Evolutionary conservation across 2,329 filamentous ascomycete genomes (phyloP), one percentile per base, ranked within the genome.

Genomic region (Byssothecium circinans): DNA sequence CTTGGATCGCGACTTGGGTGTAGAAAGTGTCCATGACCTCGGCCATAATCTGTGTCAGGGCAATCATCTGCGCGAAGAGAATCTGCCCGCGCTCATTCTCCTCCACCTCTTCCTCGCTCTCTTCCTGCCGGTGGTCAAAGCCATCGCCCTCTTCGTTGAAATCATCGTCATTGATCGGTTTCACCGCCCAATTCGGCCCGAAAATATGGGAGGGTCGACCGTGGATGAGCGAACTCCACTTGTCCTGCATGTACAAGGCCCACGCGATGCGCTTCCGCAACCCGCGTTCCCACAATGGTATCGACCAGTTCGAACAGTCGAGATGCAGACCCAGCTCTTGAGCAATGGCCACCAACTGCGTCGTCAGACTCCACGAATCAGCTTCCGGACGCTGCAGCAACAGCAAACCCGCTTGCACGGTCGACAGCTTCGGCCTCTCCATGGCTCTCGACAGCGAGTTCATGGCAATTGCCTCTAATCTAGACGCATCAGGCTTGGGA

Each of bases 171-270:
- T 75, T 78, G n/a, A 89, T 79, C 6, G 77, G 67, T 48, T 79
- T 78, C 5, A 95, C 89, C 1, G 86, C 89, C 90, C 90, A 95
- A 68, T 95, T 84, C 17, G 78, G 75, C 15, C 77, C 71, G 53
- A 82, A 81, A 46, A 86, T 84, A 57, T 95, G 90, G 4, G 89
- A 94, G 1, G 90, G 91, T 10, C 90, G 85, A 8, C 90, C 90
- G 62, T 95, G 88, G 19, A 94, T 85, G 17, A 95, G 77, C 2
- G 90, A 86, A 14, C 88, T 89, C 91, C 91, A 95, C 69, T 89
- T 95, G 71, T 96, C 91, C 72, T 96, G 90, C 86, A 95, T 92
- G 68, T 94, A 95, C 41, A 95, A 72, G 2, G 89, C 91, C 91
- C 91, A 96, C 1, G 89, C 90, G 34, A 96, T 81, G 40, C 91